phyloP scores from a whole-genome alignment of 768 basidiomycete species.

The Neoboletus magnificus region DNA sequence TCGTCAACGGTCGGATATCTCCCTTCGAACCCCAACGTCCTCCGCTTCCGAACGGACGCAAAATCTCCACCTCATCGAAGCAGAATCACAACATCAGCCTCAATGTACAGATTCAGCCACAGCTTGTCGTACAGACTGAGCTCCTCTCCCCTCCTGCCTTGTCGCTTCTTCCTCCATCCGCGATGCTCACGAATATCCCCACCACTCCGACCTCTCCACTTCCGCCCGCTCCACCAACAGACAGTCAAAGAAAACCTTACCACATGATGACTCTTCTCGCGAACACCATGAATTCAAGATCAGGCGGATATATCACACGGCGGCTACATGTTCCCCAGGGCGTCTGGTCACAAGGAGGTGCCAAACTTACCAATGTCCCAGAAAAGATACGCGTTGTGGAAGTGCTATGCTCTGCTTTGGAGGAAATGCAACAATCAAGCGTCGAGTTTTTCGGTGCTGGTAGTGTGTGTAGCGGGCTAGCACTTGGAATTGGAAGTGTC shows the following conservation, averaged over 20 bases:
- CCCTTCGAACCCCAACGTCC: slow-evolving; percentile 50
- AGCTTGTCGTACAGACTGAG: slow-evolving; percentile 50
- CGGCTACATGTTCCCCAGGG: slow-evolving; percentile 84
- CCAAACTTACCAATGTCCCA: slow-evolving; percentile 73
- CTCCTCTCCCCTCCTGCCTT: slow-evolving; percentile 39
- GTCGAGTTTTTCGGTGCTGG: slow-evolving; percentile 75
- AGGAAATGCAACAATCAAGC: slow-evolving; percentile 71
- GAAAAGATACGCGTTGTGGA: slow-evolving; percentile 87
- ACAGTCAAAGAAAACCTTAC: slow-evolving; percentile 80
- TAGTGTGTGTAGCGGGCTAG: slow-evolving; percentile 71
- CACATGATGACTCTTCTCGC: slow-evolving; percentile 84
- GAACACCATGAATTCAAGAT: slow-evolving; percentile 71
- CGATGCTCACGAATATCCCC: slow-evolving; percentile 55
- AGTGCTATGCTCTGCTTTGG: slow-evolving; percentile 72
- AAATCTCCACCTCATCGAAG: slow-evolving; percentile 61
- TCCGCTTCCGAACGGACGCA: slow-evolving; percentile 50
- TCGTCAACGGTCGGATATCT: slow-evolving; percentile 49
- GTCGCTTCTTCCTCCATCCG: slow-evolving; percentile 43
- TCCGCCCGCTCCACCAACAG: slow-evolving; percentile 67
- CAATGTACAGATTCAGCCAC: slow-evolving; percentile 46
- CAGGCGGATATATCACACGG: slow-evolving; percentile 87
- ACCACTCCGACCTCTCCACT: slow-evolving; percentile 77
- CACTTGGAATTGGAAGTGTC: slow-evolving; percentile 71
- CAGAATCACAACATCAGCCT: slow-evolving; percentile 45
- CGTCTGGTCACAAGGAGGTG: slow-evolving; percentile 89